phyloP scores from a whole-genome alignment of 2,329 filamentous ascomycete species.

The Curvularia spicifera region DNA sequence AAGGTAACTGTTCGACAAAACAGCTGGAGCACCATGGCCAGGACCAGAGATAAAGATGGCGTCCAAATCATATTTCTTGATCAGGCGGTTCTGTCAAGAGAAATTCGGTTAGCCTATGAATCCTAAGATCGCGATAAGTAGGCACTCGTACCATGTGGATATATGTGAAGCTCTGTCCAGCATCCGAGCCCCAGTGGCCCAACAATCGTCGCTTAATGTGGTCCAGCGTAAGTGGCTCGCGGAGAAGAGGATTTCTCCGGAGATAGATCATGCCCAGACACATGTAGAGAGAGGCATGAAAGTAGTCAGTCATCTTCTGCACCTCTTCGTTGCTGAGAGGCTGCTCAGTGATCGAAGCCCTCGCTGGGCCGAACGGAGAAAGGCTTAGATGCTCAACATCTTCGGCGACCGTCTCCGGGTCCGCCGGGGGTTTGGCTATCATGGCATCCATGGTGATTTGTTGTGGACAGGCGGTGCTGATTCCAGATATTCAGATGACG shows the following conservation, averaged over 20 bases:
- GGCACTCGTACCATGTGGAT: constrained; percentile 68
- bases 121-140: neutral
- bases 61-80: constrained; percentile 79
- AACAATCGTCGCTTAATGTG: constrained; percentile 77
- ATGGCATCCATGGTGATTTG: constrained; percentile 34
- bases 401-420: constrained; percentile 35
- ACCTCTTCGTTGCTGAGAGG: constrained; percentile 71
- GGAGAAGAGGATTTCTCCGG: constrained; percentile 73
- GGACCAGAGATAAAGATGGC: constrained; percentile 77
- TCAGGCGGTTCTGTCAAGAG: constrained; percentile 65
- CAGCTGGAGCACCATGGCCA: constrained; percentile 77
- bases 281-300: constrained; percentile 76
- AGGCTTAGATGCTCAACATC: constrained; percentile 50
- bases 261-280: constrained; percentile 83
- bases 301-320: constrained; percentile 73
- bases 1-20: constrained; percentile 77
- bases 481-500: constrained; percentile 10
- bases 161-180: constrained; percentile 81
- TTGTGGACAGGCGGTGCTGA: constrained; percentile 9
- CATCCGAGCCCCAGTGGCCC: constrained; percentile 79
- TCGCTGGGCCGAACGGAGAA: constrained; percentile 68
- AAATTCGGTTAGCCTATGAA: neutral
- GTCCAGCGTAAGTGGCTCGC: constrained; percentile 70
- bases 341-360: constrained; percentile 66
- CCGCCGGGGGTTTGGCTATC: constrained; percentile 27